A percentile compares a stretch with the other conserved stretches of the same genome.
Evolutionary conservation across 495 filamentous ascomycete genomes (phyloP).

Genomic region (Penicillium turbatum): DNA sequence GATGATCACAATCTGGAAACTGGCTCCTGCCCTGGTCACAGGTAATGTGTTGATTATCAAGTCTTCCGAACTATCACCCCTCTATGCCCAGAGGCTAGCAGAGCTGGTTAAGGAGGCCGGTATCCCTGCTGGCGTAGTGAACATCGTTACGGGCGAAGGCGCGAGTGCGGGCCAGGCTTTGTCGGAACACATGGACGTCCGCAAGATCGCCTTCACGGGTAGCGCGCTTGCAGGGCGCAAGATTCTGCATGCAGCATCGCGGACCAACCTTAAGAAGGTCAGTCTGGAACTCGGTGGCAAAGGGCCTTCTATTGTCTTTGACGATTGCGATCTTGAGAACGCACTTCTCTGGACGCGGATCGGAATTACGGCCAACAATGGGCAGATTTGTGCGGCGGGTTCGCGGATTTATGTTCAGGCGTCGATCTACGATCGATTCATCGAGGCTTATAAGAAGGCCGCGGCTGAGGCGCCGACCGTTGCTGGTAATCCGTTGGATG

Average conservation of each 20-base stretch:
- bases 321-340: conserved; percentile 42
- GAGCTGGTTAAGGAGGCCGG: conserved; percentile 79
- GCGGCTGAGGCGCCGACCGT: conserved; percentile 23
- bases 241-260: conserved; percentile 31
- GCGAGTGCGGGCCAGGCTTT: conserved; percentile 74
- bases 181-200: conserved; percentile 66
- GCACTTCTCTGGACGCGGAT: conserved; percentile 37
- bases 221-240: conserved; percentile 20
- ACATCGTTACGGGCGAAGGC: conserved; percentile 79
- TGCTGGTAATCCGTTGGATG: conserved; percentile 74
- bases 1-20: conserved; percentile 67
- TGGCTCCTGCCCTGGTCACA: conserved; percentile 52
- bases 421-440: conserved; percentile 51
- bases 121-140: conserved; percentile 82
- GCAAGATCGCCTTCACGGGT: conserved; percentile 60
- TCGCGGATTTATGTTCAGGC: conserved; percentile 53
- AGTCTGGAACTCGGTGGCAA: conserved; percentile 47
- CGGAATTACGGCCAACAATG: conserved; percentile 47
- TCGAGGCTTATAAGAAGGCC: conserved; percentile 28
- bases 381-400: conserved; percentile 52
- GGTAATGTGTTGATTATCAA: conserved; percentile 76
- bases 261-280: conserved; percentile 48
- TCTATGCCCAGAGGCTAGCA: conserved; percentile 80
- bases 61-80: conserved; percentile 86
- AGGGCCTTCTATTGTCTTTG: conserved; percentile 40